A percentile compares a stretch with the other conserved stretches of the same genome.
Evolutionary conservation across 192 early-diverging fungal species (phyloP).

Genomic region (Coemansia pectinata): DNA sequence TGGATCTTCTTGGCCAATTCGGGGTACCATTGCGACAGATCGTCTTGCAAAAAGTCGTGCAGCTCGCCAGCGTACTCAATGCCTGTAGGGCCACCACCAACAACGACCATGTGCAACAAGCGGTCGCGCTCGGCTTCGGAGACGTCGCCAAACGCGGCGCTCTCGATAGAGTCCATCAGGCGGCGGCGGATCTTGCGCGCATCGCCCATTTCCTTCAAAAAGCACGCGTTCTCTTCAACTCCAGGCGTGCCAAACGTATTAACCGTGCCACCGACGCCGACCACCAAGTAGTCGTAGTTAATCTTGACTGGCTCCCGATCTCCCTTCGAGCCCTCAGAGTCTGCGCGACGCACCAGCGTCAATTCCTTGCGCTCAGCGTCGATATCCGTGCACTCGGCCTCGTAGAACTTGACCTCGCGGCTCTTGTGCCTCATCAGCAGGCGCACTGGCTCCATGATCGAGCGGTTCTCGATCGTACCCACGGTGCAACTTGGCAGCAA

Average conservation of each 20-base stretch:
- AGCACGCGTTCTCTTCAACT: constrained; percentile 80
- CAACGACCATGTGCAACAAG: constrained; percentile 79
- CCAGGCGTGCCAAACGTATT: constrained; percentile 88
- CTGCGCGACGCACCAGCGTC: constrained; percentile 65
- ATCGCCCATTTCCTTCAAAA: constrained; percentile 84
- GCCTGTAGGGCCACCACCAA: constrained; percentile 88
- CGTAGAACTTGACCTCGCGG: constrained; percentile 81
- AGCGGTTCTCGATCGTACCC: constrained; percentile 85
- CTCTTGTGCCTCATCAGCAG: constrained; percentile 86
- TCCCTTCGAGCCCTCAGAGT: constrained; percentile 58
- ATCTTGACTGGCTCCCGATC: constrained; percentile 34
- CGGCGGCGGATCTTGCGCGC: constrained; percentile 79
- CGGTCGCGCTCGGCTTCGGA: constrained; percentile 64
- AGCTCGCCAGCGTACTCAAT: constrained; percentile 74
- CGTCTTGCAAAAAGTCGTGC: constrained; percentile 82
- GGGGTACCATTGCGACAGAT: constrained; percentile 75
- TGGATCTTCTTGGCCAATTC: constrained; percentile 61
- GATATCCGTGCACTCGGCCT: constrained; percentile 89
- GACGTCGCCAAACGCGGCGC: constrained; percentile 67
- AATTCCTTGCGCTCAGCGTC: constrained; percentile 80
- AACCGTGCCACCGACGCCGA: constrained; percentile 75
- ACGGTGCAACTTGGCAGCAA: constrained; percentile 75
- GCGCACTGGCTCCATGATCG: constrained; percentile 85
- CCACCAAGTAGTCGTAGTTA: constrained; percentile 79
- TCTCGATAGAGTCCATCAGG: constrained; percentile 79